Conservation (phyloP, 2,329 filamentous ascomycete genomes). For the Ceratocystis lukuohia region DNA sequence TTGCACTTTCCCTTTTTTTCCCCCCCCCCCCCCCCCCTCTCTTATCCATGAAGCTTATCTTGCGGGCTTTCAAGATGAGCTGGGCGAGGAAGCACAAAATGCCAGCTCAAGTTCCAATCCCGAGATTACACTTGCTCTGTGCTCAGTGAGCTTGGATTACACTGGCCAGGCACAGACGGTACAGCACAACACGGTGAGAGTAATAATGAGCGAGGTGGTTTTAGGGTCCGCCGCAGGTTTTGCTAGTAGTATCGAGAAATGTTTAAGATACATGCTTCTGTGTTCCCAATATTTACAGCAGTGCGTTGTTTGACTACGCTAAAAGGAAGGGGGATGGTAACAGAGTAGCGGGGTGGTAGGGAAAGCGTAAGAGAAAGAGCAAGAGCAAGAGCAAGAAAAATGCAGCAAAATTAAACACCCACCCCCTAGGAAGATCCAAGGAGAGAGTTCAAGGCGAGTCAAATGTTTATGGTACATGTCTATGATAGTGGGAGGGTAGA, state of each 20-base stretch:
- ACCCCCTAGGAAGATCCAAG: background rate
- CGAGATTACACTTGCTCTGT: background rate
- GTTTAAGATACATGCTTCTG: constrained; percentile 18
- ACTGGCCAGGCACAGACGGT: background rate
- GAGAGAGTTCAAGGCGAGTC: background rate
- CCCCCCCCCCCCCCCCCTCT: background rate
- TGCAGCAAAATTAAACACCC: background rate
- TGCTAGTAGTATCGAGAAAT: background rate
- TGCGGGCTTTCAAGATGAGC: background rate
- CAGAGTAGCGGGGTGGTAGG: background rate
- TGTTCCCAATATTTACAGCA: constrained; percentile 18
- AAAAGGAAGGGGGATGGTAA: background rate
- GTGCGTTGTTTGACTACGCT: constrained; percentile 12
- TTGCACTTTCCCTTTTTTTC: background rate
- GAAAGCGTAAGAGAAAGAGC: no score
- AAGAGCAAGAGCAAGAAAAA: background rate
- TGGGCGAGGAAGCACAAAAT: background rate
- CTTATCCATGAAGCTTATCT: background rate
- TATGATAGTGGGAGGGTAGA: background rate
- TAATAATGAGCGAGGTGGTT: background rate
- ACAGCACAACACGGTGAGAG: no score
- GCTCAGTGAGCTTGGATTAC: background rate
- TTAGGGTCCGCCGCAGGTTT: background rate
- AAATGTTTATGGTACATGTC: constrained; percentile 4
- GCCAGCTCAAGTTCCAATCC: background rate